A percentile compares a stretch with the other conserved stretches of the same genome.
Evolutionary conservation across 495 filamentous ascomycete genomes (phyloP).

Genomic region (Aspergillus avenaceus): DNA sequence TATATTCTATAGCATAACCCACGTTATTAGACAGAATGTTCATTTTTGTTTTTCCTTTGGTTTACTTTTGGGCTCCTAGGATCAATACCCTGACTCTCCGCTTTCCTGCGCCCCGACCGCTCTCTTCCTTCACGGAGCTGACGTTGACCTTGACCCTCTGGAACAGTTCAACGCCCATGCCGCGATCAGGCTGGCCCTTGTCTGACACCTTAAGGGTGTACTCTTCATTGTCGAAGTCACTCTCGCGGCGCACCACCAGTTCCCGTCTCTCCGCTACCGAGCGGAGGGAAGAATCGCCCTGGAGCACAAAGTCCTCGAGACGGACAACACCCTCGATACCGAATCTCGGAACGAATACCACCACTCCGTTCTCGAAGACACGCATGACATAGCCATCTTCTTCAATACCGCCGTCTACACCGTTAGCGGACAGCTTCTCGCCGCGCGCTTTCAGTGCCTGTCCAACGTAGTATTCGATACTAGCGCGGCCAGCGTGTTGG

Average conservation of each 20-base stretch:
- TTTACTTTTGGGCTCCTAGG: conserved; percentile 16
- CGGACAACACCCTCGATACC: conserved; percentile 91
- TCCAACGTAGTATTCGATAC: conserved; percentile 94
- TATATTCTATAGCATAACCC: not conserved
- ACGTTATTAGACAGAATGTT: not conserved
- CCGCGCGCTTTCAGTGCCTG: conserved; percentile 87
- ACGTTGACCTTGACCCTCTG: conserved; percentile 83
- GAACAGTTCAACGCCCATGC: conserved; percentile 73
- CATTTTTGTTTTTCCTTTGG: conserved; percentile 10
- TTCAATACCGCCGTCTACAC: conserved; percentile 46
- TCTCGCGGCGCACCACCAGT: conserved; percentile 48
- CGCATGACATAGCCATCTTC: conserved; percentile 96
- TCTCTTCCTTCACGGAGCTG: conserved; percentile 85
- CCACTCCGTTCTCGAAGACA: conserved; percentile 94
- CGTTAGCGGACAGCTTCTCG: conserved; percentile 38
- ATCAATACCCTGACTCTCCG: conserved; percentile 54
- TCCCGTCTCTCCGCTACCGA: conserved; percentile 36
- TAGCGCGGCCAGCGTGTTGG: conserved; percentile 87
- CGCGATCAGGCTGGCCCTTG: conserved; percentile 42
- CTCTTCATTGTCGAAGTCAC: conserved; percentile 76
- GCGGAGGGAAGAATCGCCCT: conserved; percentile 50
- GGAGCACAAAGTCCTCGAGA: conserved; percentile 72
- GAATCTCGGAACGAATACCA: conserved; percentile 91
- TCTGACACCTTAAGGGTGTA: conserved; percentile 62
- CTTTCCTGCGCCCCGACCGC: conserved; percentile 72